Conservation (phyloP, 2,329 filamentous ascomycete genomes). For the Fusarium veterinarium region DNA sequence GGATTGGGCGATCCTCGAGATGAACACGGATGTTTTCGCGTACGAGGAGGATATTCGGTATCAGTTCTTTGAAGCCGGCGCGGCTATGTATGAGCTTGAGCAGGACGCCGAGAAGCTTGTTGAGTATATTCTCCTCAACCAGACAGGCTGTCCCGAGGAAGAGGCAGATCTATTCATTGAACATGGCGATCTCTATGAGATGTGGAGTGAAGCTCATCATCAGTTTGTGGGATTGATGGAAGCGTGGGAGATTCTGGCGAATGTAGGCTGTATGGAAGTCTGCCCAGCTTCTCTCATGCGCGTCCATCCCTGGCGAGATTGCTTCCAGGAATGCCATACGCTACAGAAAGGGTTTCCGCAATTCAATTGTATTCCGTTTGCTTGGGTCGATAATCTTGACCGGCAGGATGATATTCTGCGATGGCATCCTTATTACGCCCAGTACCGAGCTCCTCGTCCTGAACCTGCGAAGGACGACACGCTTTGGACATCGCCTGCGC, state of each 20-base stretch:
- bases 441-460: not conserved
- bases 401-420: not conserved
- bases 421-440: slow-evolving; percentile 10
- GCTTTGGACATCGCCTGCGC: not conserved
- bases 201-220: not conserved
- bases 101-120: not conserved
- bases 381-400: not conserved
- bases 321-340: not conserved
- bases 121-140: not conserved
- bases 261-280: slow-evolving; percentile 16
- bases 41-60: slow-evolving; percentile 17
- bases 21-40: not conserved
- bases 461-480: not conserved
- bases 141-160: not conserved
- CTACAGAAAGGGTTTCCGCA: not conserved
- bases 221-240: not conserved
- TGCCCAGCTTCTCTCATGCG: slow-evolving; percentile 1
- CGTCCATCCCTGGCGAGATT: slow-evolving; percentile 1
- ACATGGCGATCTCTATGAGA: not conserved
- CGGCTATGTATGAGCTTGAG: not conserved
- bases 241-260: slow-evolving; percentile 19
- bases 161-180: not conserved
- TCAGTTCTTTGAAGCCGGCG: slow-evolving; percentile 23
- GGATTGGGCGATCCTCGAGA: not conserved
- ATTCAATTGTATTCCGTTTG: not conserved